Evolutionary conservation across 306 rosid genomes (phyloP).

Genomic region (Casuarina equisetifolia): DNA sequence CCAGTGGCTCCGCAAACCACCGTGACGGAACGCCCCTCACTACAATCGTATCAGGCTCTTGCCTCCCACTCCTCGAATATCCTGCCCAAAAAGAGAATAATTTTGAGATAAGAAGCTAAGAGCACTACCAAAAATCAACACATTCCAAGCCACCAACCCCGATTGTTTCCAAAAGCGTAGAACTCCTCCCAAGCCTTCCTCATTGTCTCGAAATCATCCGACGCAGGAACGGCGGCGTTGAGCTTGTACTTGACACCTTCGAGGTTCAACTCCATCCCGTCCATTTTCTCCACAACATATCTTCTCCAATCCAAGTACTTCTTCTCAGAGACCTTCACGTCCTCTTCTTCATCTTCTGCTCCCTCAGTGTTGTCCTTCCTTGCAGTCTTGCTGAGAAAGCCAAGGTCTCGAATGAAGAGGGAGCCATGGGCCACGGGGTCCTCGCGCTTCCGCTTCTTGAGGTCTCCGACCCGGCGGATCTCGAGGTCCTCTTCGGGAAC

Average conservation of each 20-base stretch:
- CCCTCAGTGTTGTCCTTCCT: background rate
- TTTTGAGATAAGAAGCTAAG: background rate
- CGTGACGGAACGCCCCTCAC: slow-evolving; percentile 75
- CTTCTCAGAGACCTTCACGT: slow-evolving; percentile 41
- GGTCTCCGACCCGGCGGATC: slow-evolving; percentile 53
- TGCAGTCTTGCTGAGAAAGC: slow-evolving; percentile 26
- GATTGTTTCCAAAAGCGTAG: slow-evolving; percentile 51
- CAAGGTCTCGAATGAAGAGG: slow-evolving; percentile 60
- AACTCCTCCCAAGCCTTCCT: slow-evolving; percentile 72
- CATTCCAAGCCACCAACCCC: slow-evolving; percentile 34
- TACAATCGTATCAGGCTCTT: slow-evolving; percentile 68
- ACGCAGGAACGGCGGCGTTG: slow-evolving; percentile 43
- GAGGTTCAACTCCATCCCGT: slow-evolving; percentile 73
- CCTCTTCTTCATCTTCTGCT: slow-evolving; percentile 25
- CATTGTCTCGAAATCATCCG: slow-evolving; percentile 60
- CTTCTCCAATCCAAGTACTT: slow-evolving; percentile 58
- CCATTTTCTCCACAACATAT: slow-evolving; percentile 54
- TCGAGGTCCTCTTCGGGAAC: slow-evolving; percentile 69
- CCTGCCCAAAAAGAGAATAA: slow-evolving; percentile 31
- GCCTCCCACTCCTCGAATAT: slow-evolving; percentile 48
- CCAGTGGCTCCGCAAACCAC: slow-evolving; percentile 93
- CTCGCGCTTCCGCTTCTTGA: slow-evolving; percentile 80
- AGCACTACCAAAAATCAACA: slow-evolving; percentile 11
- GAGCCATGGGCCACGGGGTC: slow-evolving; percentile 71
- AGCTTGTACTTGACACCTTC: slow-evolving; percentile 75